Evolutionary conservation across 345 rosid species (phyloP).

Genomic region (Pugionium dolabratum): DNA sequence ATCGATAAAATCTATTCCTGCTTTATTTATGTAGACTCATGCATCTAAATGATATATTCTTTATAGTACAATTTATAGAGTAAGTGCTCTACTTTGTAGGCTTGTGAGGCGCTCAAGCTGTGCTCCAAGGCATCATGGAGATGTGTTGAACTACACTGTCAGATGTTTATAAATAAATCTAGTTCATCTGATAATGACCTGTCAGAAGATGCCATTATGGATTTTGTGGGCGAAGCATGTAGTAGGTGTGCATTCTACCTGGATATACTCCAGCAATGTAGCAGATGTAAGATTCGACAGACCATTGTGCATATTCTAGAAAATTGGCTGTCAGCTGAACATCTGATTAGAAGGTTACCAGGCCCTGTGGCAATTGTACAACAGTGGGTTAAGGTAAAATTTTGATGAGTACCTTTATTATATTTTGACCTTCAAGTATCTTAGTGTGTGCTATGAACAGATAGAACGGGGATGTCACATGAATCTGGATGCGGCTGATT

Average conservation of each 20-base stretch:
- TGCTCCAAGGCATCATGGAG: conserved; percentile 80
- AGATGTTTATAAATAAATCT: conserved; percentile 44
- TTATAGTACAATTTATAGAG: conserved; percentile 3
- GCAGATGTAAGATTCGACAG: conserved; percentile 44
- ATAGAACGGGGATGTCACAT: conserved; percentile 50
- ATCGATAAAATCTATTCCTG: conserved; percentile 14
- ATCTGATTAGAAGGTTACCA: conserved; percentile 49
- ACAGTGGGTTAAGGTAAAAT: conserved; percentile 90
- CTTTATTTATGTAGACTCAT: conserved; percentile 22
- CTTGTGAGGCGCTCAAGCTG: conserved; percentile 68
- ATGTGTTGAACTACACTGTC: conserved; percentile 52
- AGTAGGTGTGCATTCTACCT: conserved; percentile 62
- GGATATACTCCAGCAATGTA: conserved; percentile 72
- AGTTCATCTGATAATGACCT: conserved; percentile 40
- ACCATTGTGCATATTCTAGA: conserved; percentile 52
- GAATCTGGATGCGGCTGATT: conserved; percentile 42
- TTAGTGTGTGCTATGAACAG: conserved; percentile 52
- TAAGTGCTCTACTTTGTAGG: conserved; percentile 52
- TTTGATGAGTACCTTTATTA: conserved; percentile 19
- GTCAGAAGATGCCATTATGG: conserved; percentile 55
- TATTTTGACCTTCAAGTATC: conserved; percentile 34
- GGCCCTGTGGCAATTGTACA: conserved; percentile 72
- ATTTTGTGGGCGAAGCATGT: conserved; percentile 62
- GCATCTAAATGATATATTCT: conserved; percentile 3
- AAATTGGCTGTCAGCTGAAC: conserved; percentile 67